phyloP scores from a whole-genome alignment of 345 rosid genomes.

The Camelina laxa region DNA sequence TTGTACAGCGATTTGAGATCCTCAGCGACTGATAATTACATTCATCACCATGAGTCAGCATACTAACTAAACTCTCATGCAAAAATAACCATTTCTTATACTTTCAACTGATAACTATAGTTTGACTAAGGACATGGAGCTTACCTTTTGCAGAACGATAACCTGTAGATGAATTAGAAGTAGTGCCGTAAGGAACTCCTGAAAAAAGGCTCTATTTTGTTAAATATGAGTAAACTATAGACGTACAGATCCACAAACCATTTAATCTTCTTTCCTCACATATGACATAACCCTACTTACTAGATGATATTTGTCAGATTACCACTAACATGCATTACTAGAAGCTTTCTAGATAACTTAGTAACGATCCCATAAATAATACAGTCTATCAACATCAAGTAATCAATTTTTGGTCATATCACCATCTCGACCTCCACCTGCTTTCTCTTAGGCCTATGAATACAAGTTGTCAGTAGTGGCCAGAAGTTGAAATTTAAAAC shows the following conservation, averaged over 20 bases:
- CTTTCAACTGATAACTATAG: conserved; percentile 25
- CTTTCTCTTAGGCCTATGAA: conserved; percentile 14
- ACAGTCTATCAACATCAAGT: conserved; percentile 6
- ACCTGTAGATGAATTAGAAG: conserved; percentile 80
- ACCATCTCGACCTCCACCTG: conserved; percentile 4
- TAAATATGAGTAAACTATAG: conserved; percentile 41
- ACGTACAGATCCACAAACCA: conserved; percentile 22
- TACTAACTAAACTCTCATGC: conserved; percentile 11
- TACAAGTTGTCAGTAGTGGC: neutral
- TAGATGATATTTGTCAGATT: conserved; percentile 17
- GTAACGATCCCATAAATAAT: conserved; percentile 8
- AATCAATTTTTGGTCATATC: neutral
- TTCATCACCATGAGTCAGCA: conserved; percentile 32
- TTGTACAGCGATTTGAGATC: conserved; percentile 7
- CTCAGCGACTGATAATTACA: neutral
- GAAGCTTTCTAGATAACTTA: conserved; percentile 14
- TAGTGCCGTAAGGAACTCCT: conserved; percentile 90
- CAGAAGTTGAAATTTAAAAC: conserved; percentile 18
- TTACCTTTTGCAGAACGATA: conserved; percentile 93
- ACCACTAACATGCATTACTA: conserved; percentile 14
- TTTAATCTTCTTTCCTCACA: conserved; percentile 11
- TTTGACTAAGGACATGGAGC: conserved; percentile 40
- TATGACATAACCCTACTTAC: conserved; percentile 2
- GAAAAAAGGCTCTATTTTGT: conserved; percentile 71
- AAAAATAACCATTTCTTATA: conserved; percentile 10